Base-by-base conservation (phyloP, 176 grass and related monocot genomes). In the Hsuehochloa calcarea region DNA sequence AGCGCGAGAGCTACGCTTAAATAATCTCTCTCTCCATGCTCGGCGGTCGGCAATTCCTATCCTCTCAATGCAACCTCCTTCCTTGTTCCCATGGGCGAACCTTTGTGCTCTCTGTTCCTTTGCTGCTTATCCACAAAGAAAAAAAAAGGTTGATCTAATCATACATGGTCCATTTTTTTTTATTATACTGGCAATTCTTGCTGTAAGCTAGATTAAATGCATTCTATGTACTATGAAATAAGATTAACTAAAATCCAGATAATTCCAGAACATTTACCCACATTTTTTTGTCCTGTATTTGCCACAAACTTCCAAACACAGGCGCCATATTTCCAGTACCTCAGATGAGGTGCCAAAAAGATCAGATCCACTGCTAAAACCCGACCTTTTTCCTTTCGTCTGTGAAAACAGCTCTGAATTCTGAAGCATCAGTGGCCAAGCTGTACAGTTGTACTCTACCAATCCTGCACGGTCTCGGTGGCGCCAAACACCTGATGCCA, bases 1-100 rank as follows among this genome's bases (percentile, higher is more conserved):
- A 61, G 45, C 70, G 89, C 80, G 84, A 81, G 87, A 49, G 62
- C 22, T n/a, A 71, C 23, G 70, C 39, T 26, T 66, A 8, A 64
- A 65, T 74, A 52, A 8, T 67, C 6, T 68, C 19, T 10, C 17
- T 52, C 34, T 38, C 56, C 59, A 75, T n/a, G 71, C 71, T 84
- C 23, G 60, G 44, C 71, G 52, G 58, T 76, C 23, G 45, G 29
- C 71, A n/a, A 67, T 65, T 70, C 45, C 60, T 63, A 38, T 50
- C 13, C 58, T 70, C 17, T 54, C 13, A 11, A 29, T 34, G 9
- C 7, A 64, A 19, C 65, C 49, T 75, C 66, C 68, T 20, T 34
- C 17, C 67, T 72, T 34, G 34, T 17, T 78, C 19, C 66, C 20
- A 54, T 20, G 35, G n/a, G 29, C 61, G 43, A 31, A 31, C 29